These are phyloP conservation scores for Candida berthetii DNA, from an alignment of 805 yeast genomes.

Conservation along the genomic window DNA sequence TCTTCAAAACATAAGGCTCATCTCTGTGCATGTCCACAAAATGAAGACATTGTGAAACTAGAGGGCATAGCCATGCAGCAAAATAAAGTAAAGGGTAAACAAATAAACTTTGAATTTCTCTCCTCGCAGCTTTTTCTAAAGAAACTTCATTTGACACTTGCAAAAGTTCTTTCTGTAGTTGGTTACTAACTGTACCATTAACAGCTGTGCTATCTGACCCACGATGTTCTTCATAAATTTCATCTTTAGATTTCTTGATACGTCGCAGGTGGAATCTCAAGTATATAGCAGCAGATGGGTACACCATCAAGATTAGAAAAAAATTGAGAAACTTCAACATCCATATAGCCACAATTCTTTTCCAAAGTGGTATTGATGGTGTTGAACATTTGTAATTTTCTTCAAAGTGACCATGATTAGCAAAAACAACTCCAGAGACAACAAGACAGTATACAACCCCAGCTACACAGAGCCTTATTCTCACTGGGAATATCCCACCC, in stretches of 20 bases:
- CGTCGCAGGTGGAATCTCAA: slow-evolving; percentile 5
- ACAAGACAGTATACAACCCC: background rate
- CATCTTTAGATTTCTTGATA: slow-evolving; percentile 8
- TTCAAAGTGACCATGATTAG: slow-evolving; percentile 6
- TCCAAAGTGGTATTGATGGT: slow-evolving; percentile 13
- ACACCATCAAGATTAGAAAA: slow-evolving; percentile 8
- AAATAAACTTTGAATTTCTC: slow-evolving; percentile 14
- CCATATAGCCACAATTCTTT: slow-evolving; percentile 12
- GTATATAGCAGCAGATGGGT: slow-evolving; percentile 11
- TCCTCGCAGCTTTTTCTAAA: slow-evolving; percentile 5
- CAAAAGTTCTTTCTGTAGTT: slow-evolving; percentile 15
- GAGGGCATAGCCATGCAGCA: slow-evolving; percentile 13
- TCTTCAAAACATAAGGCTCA: slow-evolving; percentile 5
- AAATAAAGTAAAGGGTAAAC: slow-evolving; percentile 17
- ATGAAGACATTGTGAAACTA: slow-evolving; percentile 9
- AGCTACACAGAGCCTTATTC: slow-evolving; percentile 1
- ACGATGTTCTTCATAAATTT: slow-evolving; percentile 3
- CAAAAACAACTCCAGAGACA: slow-evolving; percentile 8
- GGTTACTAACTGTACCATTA: background rate
- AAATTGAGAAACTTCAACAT: slow-evolving; percentile 11
- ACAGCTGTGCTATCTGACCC: too few relatives aligned
- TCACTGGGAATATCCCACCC: slow-evolving; percentile 15
- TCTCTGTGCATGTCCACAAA: background rate
- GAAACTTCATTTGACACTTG: slow-evolving; percentile 4
- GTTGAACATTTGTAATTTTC: slow-evolving; percentile 11